Evolutionary conservation across 495 filamentous ascomycete genomes (phyloP), one percentile per base, ranked within the genome.

Genomic region (Aspergillus funiculosus): DNA sequence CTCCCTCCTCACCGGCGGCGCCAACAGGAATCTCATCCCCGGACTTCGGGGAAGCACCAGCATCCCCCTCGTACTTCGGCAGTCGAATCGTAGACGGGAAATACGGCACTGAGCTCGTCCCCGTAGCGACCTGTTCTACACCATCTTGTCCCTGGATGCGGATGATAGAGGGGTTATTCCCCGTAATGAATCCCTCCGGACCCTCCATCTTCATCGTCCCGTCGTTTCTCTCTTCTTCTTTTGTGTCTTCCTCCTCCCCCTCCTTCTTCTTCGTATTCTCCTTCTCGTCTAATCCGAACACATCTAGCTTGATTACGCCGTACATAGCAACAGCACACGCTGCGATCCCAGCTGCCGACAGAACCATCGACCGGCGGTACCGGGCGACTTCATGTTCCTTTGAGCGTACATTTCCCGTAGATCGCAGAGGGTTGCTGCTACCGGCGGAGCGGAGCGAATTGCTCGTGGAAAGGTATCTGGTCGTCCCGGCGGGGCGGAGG

Each of bases 91-190:
- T 80, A 34, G 77, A 72, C 0, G 92, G 91, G 62, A 96, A 95
- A 30, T 76, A 74, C 1, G 89, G 89, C 0, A 96, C 78, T 4
- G 81, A 80, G 62, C 78, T 85, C 44, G 86, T 92, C n/a, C 90
- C 87, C 2, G 89, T 94, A 2, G 76, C 66, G 0, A 94, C 82
- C 31, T 87, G 68, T 47, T 89, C 82, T 14, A 67, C 71, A 6
- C 70, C 64, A 37, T 79, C 73, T n/a, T 82, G 77, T 2, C 77
- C 75, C 22, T 71, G 56, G 10, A 73, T 56, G 0, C 60, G 62
- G 34, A 69, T 71, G 14, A 74, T 52, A 1, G 67, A 66, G 0
- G 68, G 59, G n/a, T 44, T 53, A 24, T 53, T 57, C 1, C n/a
- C n/a, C n/a, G n/a, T n/a, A n/a, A 63, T 50, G 51, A 72, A 71